Conservation (phyloP, 352 stramenopile genomes). For the Phytophthora multivora region DNA sequence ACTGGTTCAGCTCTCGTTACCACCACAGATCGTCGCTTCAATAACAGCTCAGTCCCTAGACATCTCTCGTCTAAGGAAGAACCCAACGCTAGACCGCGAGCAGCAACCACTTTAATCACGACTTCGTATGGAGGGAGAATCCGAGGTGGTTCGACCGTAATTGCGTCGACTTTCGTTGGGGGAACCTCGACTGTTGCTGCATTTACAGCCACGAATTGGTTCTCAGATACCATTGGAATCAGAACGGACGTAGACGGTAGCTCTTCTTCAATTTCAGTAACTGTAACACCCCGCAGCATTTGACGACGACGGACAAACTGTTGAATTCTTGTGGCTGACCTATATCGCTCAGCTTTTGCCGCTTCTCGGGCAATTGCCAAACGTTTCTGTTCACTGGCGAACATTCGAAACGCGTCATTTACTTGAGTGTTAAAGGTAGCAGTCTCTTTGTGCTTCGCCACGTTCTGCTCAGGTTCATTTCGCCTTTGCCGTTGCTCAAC, state of each 20-base stretch:
- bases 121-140: slow-evolving; percentile 31
- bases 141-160: background rate
- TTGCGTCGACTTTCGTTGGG: background rate
- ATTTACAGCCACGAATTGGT: background rate
- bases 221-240: slow-evolving; percentile 13
- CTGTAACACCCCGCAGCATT: background rate
- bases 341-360: slow-evolving; percentile 8
- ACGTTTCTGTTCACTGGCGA: slow-evolving; percentile 25
- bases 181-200: background rate
- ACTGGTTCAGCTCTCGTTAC: slow-evolving; percentile 8
- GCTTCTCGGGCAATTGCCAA: slow-evolving; percentile 20
- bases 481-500: slow-evolving; percentile 1
- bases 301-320: background rate
- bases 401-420: background rate
- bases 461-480: background rate
- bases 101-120: slow-evolving; percentile 26
- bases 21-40: slow-evolving; percentile 22
- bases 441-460: background rate
- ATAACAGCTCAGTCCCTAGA: slow-evolving; percentile 15
- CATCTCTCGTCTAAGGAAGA: slow-evolving; percentile 7
- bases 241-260: slow-evolving; percentile 30
- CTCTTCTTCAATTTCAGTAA: slow-evolving; percentile 20
- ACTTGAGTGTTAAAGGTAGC: background rate
- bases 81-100: slow-evolving; percentile 17
- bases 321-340: slow-evolving; percentile 16